These are phyloP conservation scores for Blumeria hordei DNA, from an alignment of 2,329 filamentous ascomycete species.

Conservation along the genomic window DNA sequence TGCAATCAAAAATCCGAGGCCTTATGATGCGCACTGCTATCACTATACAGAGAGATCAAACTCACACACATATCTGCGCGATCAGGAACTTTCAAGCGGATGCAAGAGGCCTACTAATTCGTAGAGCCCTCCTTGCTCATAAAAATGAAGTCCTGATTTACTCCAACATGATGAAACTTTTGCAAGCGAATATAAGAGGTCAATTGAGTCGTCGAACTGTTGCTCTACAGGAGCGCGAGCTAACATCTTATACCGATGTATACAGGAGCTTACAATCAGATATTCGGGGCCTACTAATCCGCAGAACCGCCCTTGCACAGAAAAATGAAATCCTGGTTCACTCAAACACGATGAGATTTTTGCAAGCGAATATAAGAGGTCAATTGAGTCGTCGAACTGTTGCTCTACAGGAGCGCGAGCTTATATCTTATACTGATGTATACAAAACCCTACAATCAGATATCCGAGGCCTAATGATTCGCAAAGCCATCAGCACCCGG, in stretches of 20 bases:
- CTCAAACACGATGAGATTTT: conserved; percentile 26
- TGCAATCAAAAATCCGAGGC: conserved; percentile 46
- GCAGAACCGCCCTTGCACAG: conserved; percentile 30
- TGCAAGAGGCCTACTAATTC: conserved; percentile 50
- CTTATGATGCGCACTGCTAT: neutral
- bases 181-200: conserved; percentile 43
- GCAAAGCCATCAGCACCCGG: conserved; percentile 34
- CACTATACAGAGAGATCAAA: neutral
- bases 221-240: conserved; percentile 29
- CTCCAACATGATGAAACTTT: conserved; percentile 32
- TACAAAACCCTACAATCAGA: conserved; percentile 51
- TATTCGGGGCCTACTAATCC: conserved; percentile 41
- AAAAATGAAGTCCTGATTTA: conserved; percentile 34
- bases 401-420: neutral
- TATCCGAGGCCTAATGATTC: conserved; percentile 50
- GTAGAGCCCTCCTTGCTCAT: conserved; percentile 34
- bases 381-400: neutral
- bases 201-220: conserved; percentile 37
- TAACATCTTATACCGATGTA: conserved; percentile 25
- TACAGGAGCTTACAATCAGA: conserved; percentile 38
- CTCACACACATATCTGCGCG: neutral
- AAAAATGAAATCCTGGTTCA: conserved; percentile 28
- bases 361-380: conserved; percentile 46
- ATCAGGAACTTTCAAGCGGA: conserved; percentile 44
- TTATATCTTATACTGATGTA: neutral